phyloP scores from a whole-genome alignment of 2,329 filamentous ascomycete species.

The Akanthomyces uredinophilus region DNA sequence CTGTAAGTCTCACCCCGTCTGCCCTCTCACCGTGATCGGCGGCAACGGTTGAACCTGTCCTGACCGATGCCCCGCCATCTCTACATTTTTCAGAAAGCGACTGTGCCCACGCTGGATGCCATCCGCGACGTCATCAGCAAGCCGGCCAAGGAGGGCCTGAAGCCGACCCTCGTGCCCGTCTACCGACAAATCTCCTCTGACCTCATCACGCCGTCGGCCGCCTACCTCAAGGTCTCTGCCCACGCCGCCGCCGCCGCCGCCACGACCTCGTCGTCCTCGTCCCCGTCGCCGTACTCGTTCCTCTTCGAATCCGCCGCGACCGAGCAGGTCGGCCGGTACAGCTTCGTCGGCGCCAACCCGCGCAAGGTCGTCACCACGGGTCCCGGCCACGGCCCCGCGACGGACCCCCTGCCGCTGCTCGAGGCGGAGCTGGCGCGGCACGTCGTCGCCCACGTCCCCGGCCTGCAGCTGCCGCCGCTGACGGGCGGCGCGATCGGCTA shows the following conservation, averaged over 20 bases:
- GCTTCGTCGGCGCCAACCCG: slow-evolving; percentile 81
- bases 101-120: slow-evolving; percentile 43
- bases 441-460: slow-evolving; percentile 77
- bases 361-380: slow-evolving; percentile 83
- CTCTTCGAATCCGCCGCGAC: slow-evolving; percentile 94
- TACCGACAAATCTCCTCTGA: slow-evolving; percentile 85
- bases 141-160: slow-evolving; percentile 24
- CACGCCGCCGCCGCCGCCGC: slow-evolving; percentile 50
- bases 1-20: slow-evolving; percentile 21
- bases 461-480: slow-evolving; percentile 75
- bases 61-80: slow-evolving; percentile 10
- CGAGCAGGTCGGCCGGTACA: slow-evolving; percentile 90
- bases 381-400: slow-evolving; percentile 75
- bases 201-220: slow-evolving; percentile 87
- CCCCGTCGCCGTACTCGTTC: slow-evolving; percentile 73
- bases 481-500: slow-evolving; percentile 93
- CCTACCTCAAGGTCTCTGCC: slow-evolving; percentile 85
- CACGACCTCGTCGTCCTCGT: slow-evolving; percentile 21
- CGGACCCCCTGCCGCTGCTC: slow-evolving; percentile 78
- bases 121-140: slow-evolving; percentile 39
- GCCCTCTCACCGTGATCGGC: neutral
- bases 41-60: neutral
- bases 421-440: slow-evolving; percentile 74
- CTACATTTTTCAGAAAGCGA: slow-evolving; percentile 29
- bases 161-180: slow-evolving; percentile 71